phyloP scores from a whole-genome alignment of 257 asterid species.

The Striga asiatica region DNA sequence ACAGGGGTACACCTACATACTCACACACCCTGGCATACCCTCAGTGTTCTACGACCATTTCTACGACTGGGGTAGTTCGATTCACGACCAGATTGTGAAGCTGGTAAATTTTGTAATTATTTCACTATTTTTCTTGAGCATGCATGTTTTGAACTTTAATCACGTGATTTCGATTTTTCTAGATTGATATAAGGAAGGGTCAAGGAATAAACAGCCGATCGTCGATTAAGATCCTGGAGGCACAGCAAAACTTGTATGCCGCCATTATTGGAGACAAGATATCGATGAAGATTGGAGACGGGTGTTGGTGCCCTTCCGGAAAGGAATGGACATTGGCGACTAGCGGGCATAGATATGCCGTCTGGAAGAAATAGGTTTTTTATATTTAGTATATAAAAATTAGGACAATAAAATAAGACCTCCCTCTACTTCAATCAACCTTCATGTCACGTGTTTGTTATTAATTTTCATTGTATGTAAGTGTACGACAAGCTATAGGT shows the following conservation, averaged over 20 bases:
- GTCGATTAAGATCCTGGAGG: slow-evolving; percentile 48
- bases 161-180: slow-evolving; percentile 7
- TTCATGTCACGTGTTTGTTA: too few species aligned
- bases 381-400: too few species aligned
- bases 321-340: slow-evolving; percentile 75
- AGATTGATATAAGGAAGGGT: slow-evolving; percentile 58
- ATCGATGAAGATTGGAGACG: slow-evolving; percentile 89
- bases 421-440: too few species aligned
- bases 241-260: slow-evolving; percentile 74
- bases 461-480: too few species aligned
- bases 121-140: neutral
- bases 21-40: slow-evolving; percentile 89
- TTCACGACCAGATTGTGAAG: slow-evolving; percentile 67
- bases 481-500: too few species aligned
- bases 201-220: slow-evolving; percentile 76
- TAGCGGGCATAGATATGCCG: slow-evolving; percentile 74
- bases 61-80: slow-evolving; percentile 59
- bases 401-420: too few species aligned
- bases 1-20: slow-evolving; percentile 81
- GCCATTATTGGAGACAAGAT: slow-evolving; percentile 65
- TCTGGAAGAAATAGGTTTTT: slow-evolving; percentile 56
- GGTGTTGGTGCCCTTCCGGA: slow-evolving; percentile 81
- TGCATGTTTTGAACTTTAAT: neutral
- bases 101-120: slow-evolving; percentile 39
- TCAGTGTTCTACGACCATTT: slow-evolving; percentile 86